Conservation (phyloP, 2,329 filamentous ascomycete species). For the Nigrospora sphaerica region DNA sequence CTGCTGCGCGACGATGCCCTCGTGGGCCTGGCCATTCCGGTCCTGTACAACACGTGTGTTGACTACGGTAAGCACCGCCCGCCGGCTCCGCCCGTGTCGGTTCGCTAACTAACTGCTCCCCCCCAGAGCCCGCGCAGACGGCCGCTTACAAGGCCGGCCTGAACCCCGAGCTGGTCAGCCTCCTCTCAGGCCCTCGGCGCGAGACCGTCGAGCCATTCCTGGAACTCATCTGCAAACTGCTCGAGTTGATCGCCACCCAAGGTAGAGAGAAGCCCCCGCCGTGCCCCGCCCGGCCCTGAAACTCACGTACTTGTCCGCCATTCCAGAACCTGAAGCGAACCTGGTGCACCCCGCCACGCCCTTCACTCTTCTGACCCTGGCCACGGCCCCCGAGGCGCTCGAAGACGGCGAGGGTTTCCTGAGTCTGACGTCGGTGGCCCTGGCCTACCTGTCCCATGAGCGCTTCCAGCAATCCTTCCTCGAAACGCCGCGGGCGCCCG, state of each 20-base stretch:
- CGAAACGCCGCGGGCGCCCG: slow-evolving; percentile 25
- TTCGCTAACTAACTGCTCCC: too few relatives aligned
- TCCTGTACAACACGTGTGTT: slow-evolving; percentile 55
- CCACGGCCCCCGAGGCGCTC: slow-evolving; percentile 26
- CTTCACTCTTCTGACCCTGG: slow-evolving; percentile 41
- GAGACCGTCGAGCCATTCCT: slow-evolving; percentile 34
- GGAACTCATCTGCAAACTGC: slow-evolving; percentile 47
- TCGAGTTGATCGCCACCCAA: slow-evolving; percentile 46
- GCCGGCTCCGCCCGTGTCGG: not conserved
- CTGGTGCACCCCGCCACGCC: slow-evolving; percentile 39
- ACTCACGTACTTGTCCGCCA: not conserved
- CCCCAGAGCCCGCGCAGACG: slow-evolving; percentile 47
- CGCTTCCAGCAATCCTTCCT: slow-evolving; percentile 43
- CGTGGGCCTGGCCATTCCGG: slow-evolving; percentile 47
- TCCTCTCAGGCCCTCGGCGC: slow-evolving; percentile 39
- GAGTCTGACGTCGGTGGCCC: slow-evolving; percentile 41
- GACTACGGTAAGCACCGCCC: slow-evolving; percentile 49
- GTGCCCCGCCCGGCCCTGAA: too few relatives aligned
- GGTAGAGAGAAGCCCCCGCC: slow-evolving; percentile 20
- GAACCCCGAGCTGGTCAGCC: slow-evolving; percentile 38
- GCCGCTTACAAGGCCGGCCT: slow-evolving; percentile 46
- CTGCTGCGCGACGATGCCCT: slow-evolving; percentile 40
- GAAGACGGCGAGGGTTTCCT: slow-evolving; percentile 49
- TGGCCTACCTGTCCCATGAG: slow-evolving; percentile 48
- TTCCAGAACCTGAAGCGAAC: slow-evolving; percentile 36